A percentile compares a stretch with the other conserved stretches of the same genome.
Evolutionary conservation across 2,329 filamentous ascomycete species (phyloP).

Genomic region (Alternaria dauci): DNA sequence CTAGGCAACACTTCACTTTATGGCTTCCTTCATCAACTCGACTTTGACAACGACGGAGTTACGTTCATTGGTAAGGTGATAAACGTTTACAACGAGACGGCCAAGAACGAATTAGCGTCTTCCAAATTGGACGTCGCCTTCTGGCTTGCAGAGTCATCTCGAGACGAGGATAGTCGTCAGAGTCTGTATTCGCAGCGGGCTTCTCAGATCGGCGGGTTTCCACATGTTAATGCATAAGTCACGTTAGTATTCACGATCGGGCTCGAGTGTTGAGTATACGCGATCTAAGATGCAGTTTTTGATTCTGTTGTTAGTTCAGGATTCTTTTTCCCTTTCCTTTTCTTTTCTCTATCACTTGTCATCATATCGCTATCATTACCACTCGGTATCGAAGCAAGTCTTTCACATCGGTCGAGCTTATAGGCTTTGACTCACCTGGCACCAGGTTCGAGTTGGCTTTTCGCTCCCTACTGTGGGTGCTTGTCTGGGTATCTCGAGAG

Average conservation of each 20-base stretch:
- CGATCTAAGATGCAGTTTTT: neutral
- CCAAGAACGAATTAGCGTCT: neutral
- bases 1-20: neutral
- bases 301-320: neutral
- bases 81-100: neutral
- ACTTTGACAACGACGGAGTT: neutral
- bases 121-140: neutral
- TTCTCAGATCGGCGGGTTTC: neutral
- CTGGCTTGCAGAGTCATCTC: neutral
- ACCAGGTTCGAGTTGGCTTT: neutral
- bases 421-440: constrained; percentile 1
- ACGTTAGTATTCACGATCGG: neutral
- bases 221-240: neutral
- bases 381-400: neutral
- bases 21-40: neutral
- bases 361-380: neutral
- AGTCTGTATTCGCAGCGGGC: neutral
- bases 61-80: neutral
- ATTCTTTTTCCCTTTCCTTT: too few species aligned
- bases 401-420: neutral
- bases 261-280: neutral
- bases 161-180: neutral
- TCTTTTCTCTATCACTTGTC: too few species aligned
- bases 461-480: neutral
- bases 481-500: neutral